These are phyloP conservation scores for Cryptococcus sp. DNA, from an alignment of 1,284 basidiomycete genomes.

Conservation along the genomic window DNA sequence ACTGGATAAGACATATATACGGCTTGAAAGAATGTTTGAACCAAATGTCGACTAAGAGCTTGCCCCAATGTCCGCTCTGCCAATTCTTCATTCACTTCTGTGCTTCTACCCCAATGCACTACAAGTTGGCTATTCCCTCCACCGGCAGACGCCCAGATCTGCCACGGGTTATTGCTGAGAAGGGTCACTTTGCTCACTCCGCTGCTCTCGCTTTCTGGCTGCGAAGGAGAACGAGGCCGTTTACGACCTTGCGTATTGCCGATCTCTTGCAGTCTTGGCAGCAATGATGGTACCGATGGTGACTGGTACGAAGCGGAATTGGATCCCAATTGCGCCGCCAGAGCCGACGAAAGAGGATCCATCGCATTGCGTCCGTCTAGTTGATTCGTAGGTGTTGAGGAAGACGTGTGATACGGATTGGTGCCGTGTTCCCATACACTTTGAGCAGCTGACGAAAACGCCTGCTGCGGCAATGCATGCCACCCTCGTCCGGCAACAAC, in stretches of 20 bases:
- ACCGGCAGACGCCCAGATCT: slow-evolving; percentile 17
- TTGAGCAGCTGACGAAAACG: too few relatives aligned
- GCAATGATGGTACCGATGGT: too few relatives aligned
- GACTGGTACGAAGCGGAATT: background rate
- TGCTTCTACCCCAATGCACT: slow-evolving; percentile 28
- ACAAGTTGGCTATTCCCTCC: slow-evolving; percentile 1
- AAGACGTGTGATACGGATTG: too few relatives aligned
- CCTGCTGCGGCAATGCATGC: too few relatives aligned
- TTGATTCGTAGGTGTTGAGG: too few relatives aligned
- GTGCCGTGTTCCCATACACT: too few relatives aligned
- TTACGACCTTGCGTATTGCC: background rate
- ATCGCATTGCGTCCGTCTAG: too few relatives aligned
- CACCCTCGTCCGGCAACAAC: too few relatives aligned
- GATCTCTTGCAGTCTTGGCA: too few relatives aligned
- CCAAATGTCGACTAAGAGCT: slow-evolving; percentile 37
- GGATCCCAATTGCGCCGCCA: background rate
- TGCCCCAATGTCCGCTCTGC: slow-evolving; percentile 37
- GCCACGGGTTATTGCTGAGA: slow-evolving; percentile 21
- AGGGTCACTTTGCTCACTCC: slow-evolving; percentile 3
- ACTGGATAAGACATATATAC: slow-evolving; percentile 42
- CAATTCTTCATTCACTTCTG: slow-evolving; percentile 30
- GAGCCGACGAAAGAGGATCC: too few relatives aligned
- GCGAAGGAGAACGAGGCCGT: background rate
- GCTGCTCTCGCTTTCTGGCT: background rate
- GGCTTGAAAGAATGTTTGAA: slow-evolving; percentile 38